Conservation (phyloP, 176 grass and related monocot genomes). For the Olyra latifolia region DNA sequence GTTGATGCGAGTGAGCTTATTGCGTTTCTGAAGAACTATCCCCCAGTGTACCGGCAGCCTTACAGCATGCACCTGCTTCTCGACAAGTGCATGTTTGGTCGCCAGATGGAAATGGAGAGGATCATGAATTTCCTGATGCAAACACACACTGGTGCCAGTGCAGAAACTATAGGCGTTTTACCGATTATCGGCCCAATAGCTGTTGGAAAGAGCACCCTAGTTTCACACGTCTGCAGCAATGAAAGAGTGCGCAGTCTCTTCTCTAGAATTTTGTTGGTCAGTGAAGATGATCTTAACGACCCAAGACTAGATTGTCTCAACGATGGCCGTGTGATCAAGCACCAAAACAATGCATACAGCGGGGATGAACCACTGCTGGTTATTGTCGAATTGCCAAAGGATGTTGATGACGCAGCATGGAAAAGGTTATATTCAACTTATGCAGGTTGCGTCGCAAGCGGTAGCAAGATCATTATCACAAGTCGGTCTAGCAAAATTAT, state of each 20-base stretch:
- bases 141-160: neutral
- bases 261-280: neutral
- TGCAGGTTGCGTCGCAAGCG: no score
- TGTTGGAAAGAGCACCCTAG: conserved; percentile 6
- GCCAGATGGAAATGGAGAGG: conserved; percentile 5
- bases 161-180: neutral
- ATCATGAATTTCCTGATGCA: neutral
- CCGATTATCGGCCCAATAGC: neutral
- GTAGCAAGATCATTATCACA: no score
- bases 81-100: no score
- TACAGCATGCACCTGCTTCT: no score
- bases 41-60: no score
- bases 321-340: neutral
- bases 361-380: no score
- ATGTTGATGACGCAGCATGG: neutral
- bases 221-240: neutral
- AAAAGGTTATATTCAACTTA: neutral
- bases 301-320: neutral
- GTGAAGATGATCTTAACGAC: neutral
- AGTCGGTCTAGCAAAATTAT: neutral
- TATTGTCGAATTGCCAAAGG: neutral
- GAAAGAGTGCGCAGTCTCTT: neutral
- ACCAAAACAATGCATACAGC: neutral
- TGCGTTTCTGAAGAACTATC: neutral
- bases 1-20: neutral